Evolutionary conservation across 805 yeast species (phyloP).

Genomic region (Saccharomycopsis amapae): DNA sequence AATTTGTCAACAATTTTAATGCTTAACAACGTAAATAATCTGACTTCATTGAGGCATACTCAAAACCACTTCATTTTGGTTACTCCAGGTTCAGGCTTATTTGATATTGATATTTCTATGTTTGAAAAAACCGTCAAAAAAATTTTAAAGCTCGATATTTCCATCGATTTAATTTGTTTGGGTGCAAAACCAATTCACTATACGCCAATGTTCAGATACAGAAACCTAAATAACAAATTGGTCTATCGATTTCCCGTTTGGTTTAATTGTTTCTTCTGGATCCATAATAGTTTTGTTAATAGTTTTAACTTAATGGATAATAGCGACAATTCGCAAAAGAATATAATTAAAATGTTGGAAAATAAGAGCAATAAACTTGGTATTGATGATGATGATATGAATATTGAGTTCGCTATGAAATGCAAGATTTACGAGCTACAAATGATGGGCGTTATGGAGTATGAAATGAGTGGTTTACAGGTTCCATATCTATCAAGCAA

Average conservation of each 20-base stretch:
- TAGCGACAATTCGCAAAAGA: neutral
- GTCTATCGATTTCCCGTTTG: slow-evolving; percentile 86
- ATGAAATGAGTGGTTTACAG: slow-evolving; percentile 50
- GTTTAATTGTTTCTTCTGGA: slow-evolving; percentile 91
- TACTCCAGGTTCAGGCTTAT: slow-evolving; percentile 90
- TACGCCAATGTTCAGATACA: slow-evolving; percentile 78
- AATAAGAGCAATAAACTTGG: neutral
- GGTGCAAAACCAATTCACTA: slow-evolving; percentile 89
- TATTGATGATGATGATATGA: slow-evolving; percentile 5
- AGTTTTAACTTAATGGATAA: slow-evolving; percentile 8
- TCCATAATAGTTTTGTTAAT: slow-evolving; percentile 31
- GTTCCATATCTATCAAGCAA: slow-evolving; percentile 17
- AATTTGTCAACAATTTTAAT: slow-evolving; percentile 68
- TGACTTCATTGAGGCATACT: slow-evolving; percentile 78
- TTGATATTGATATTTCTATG: slow-evolving; percentile 80
- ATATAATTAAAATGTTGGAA: neutral
- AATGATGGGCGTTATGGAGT: slow-evolving; percentile 98
- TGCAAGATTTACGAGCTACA: slow-evolving; percentile 92
- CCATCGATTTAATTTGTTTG: slow-evolving; percentile 81
- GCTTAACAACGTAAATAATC: slow-evolving; percentile 23
- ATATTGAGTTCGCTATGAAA: slow-evolving; percentile 35
- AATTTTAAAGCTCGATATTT: slow-evolving; percentile 70
- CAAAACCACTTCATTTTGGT: slow-evolving; percentile 83
- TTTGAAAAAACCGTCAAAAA: slow-evolving; percentile 69
- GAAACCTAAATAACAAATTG: slow-evolving; percentile 42